These are phyloP conservation scores for Scenedesmus sp. DNA, from an alignment of 163 green algal species.

Conservation along the genomic window DNA sequence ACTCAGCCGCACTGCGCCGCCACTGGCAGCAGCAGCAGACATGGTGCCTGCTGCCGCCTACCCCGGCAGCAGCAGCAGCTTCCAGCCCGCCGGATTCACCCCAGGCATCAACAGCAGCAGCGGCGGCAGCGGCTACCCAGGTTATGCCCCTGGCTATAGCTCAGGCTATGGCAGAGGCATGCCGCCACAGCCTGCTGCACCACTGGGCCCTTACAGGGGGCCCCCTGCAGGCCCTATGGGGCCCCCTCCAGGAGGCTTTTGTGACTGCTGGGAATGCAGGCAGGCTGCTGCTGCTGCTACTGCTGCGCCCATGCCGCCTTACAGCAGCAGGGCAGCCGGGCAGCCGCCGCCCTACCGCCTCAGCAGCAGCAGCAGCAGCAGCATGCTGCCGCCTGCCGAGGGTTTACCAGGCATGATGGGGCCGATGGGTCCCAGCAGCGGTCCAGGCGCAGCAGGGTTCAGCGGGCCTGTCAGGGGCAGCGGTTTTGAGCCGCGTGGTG, in stretches of 20 bases:
- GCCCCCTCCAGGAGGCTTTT: background rate
- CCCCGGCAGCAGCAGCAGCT: background rate
- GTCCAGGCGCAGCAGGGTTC: background rate
- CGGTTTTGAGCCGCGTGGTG: background rate
- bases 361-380: background rate
- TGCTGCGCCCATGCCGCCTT: background rate
- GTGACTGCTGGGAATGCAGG: conserved; percentile 40
- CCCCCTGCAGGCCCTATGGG: background rate
- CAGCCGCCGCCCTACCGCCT: background rate
- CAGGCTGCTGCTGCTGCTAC: background rate
- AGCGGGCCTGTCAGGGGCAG: background rate
- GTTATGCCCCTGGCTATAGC: background rate
- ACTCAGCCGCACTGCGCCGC: background rate
- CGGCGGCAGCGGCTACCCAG: background rate
- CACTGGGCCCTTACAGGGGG: background rate
- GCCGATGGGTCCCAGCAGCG: background rate
- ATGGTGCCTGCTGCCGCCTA: background rate
- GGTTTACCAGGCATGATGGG: background rate
- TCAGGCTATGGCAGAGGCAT: background rate
- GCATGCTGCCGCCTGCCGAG: background rate
- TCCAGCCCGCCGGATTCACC: background rate
- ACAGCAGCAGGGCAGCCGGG: background rate
- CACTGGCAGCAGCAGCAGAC: background rate
- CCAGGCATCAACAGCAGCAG: background rate
- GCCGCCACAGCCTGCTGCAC: background rate